These are phyloP conservation scores for Aspergillus panamensis DNA, from an alignment of 495 filamentous ascomycete species.

Conservation along the genomic window DNA sequence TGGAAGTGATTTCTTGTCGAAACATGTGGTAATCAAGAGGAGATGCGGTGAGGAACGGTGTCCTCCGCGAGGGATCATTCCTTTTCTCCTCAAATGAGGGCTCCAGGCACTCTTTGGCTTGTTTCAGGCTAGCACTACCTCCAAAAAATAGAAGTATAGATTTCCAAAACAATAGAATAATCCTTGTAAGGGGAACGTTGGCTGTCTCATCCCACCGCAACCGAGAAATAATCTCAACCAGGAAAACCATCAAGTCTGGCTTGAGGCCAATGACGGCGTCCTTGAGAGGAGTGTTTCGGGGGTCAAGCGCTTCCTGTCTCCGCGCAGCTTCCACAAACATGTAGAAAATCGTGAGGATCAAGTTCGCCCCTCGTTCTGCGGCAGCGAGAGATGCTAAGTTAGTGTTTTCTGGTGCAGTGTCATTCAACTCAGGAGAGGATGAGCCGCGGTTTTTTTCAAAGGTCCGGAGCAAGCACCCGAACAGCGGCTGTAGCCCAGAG, in stretches of 20 bases:
- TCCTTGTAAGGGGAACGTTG: constrained; percentile 59
- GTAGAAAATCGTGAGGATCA: constrained; percentile 64
- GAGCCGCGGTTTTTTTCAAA: constrained; percentile 50
- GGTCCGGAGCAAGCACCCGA: constrained; percentile 54
- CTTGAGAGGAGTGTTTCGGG: constrained; percentile 30
- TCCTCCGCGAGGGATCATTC: constrained; percentile 34
- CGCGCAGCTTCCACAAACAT: constrained; percentile 67
- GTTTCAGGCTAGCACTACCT: constrained; percentile 64
- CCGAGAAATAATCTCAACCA: constrained; percentile 70
- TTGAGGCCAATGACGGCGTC: constrained; percentile 48
- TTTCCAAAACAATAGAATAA: constrained; percentile 88
- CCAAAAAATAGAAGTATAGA: constrained; percentile 81
- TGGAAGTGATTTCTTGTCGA: constrained; percentile 96
- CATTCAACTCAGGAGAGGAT: constrained; percentile 30
- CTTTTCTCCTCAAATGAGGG: constrained; percentile 33
- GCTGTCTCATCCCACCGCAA: constrained; percentile 84
- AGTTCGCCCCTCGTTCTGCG: constrained; percentile 46
- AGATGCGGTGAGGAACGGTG: constrained; percentile 76
- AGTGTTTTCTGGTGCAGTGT: constrained; percentile 29
- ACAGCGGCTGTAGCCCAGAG: constrained; percentile 56
- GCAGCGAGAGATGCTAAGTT: constrained; percentile 36
- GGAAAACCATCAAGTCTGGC: constrained; percentile 65
- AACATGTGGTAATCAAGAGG: constrained; percentile 96
- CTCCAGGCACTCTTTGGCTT: constrained; percentile 60
- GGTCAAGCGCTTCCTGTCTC: constrained; percentile 33